These are phyloP conservation scores for Dactylella cylindrospora DNA, from an alignment of 2,329 filamentous ascomycete species.

Conservation along the genomic window DNA sequence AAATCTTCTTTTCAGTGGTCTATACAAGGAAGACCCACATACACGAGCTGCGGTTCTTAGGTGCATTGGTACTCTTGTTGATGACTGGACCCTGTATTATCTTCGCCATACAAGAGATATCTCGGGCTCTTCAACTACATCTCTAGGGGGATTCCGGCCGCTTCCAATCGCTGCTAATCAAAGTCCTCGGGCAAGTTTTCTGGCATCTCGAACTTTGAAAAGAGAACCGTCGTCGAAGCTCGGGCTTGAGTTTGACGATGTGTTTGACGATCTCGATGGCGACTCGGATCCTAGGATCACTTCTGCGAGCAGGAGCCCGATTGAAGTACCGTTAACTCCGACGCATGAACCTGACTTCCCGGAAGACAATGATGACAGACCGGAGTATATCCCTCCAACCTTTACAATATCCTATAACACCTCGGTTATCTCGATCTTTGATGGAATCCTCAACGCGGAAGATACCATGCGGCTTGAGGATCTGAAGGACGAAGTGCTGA, in stretches of 20 bases:
- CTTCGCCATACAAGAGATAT: slow-evolving; percentile 38
- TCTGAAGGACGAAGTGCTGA: slow-evolving; percentile 46
- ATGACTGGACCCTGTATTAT: slow-evolving; percentile 42
- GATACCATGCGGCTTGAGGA: slow-evolving; percentile 36
- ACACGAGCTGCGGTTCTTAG: slow-evolving; percentile 25
- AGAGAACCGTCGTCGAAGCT: slow-evolving; percentile 36
- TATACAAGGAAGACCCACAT: slow-evolving; percentile 36
- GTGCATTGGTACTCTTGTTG: slow-evolving; percentile 33
- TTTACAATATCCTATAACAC: slow-evolving; percentile 41
- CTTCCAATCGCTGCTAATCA: slow-evolving; percentile 25
- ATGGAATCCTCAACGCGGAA: slow-evolving; percentile 21
- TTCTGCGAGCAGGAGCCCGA: slow-evolving; percentile 29
- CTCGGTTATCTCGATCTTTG: slow-evolving; percentile 23
- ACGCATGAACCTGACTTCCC: slow-evolving; percentile 34
- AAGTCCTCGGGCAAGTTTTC: slow-evolving; percentile 36
- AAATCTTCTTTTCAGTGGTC: slow-evolving; percentile 25
- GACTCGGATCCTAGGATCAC: slow-evolving; percentile 35
- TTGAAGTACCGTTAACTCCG: slow-evolving; percentile 30
- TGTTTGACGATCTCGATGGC: slow-evolving; percentile 38
- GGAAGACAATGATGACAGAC: slow-evolving; percentile 17
- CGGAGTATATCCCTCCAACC: slow-evolving; percentile 38
- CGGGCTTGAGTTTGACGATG: slow-evolving; percentile 40
- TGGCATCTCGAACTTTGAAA: slow-evolving; percentile 14
- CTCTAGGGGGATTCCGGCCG: slow-evolving; percentile 33
- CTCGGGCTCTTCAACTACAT: slow-evolving; percentile 3